Evolutionary conservation across 164 flowering plant species (phyloP).

Genomic region (Vitis cinerea): DNA sequence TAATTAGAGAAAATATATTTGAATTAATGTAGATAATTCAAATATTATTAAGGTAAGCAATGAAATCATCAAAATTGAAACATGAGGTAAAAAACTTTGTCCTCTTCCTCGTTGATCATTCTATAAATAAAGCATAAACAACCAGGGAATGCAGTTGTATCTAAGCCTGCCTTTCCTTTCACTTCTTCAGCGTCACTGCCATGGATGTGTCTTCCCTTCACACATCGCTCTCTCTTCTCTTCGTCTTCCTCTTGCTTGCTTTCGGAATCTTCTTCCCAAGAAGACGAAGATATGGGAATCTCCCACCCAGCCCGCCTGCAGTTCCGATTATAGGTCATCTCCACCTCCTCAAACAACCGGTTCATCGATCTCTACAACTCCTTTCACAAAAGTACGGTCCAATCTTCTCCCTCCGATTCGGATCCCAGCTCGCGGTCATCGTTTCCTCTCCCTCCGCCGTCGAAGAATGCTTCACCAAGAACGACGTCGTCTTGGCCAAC

Average conservation of each 20-base stretch:
- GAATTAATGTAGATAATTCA: too few relatives aligned
- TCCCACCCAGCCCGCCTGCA: constrained; percentile 22
- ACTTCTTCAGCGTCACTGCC: neutral
- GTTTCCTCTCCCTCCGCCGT: constrained; percentile 14
- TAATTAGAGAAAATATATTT: too few relatives aligned
- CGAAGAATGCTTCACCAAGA: constrained; percentile 26
- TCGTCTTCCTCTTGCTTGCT: neutral
- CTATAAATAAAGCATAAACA: too few relatives aligned
- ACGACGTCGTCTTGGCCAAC: constrained; percentile 26
- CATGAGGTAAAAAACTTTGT: too few relatives aligned
- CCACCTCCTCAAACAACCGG: constrained; percentile 19
- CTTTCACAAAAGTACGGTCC: constrained; percentile 21
- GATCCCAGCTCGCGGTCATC: constrained; percentile 15
- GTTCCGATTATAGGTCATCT: constrained; percentile 27
- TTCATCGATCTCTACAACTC: constrained; percentile 8
- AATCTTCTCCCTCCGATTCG: constrained; percentile 20
- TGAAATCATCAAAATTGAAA: too few relatives aligned
- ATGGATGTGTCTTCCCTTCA: neutral
- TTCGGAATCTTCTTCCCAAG: neutral
- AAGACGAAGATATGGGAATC: neutral
- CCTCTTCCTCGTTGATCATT: too few relatives aligned
- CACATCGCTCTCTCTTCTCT: constrained; percentile 1
- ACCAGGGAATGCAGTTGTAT: too few relatives aligned
- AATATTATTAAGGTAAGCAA: too few relatives aligned
- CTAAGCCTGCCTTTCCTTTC: neutral